Evolutionary conservation across 2,329 filamentous ascomycete species (phyloP), one percentile per base, ranked within the genome.

Genomic region (Aspergillus udagawae): DNA sequence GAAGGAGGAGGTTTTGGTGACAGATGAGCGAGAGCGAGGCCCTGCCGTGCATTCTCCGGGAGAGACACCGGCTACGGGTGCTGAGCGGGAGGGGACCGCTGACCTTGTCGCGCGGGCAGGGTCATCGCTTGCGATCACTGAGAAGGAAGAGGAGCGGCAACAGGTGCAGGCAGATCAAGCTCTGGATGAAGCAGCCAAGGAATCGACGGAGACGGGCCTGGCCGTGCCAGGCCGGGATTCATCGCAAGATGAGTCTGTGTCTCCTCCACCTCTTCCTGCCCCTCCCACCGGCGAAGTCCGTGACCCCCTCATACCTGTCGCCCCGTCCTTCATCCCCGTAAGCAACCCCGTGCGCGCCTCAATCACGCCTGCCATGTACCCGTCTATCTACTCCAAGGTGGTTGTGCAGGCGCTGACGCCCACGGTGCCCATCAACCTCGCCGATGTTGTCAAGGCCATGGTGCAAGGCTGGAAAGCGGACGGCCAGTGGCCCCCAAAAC

Each of bases 381-480:
- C 86, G 0, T 89, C 88, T 49, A 90, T 97, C 56, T 97, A 96
- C 78, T 88, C 89, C 70, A 96, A 96, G 75, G 88, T 96, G 52
- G 86, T 97, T 45, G 73, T 92, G 0, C 87, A 93, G 67, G 84
- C 82, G 41, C 83, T 94, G 62, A 90, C 91, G 2, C 93, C 93
- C 0, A 88, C 89, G 1, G 90, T 95, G 17, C 93, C 93, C 3
- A 89, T 97, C 68, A 97, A 96, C 65, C 83, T 97, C 0, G 78
- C 82, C 29, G 91, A 96, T 65, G 87, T 97, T 77, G 85, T 90
- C 23, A 83, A 86, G 9, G 86, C 90, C 12, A 89, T 93, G 63
- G 92, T 97, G 0, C 82, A 88, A 28, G 93, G 93, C 47, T 97
- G 93, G 93, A 96, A 95, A 73, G 83, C 90, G 44, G 91, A 94